These are phyloP conservation scores for Drosera spatulata DNA, from an alignment of 179 eudicot genomes.

Conservation along the genomic window DNA sequence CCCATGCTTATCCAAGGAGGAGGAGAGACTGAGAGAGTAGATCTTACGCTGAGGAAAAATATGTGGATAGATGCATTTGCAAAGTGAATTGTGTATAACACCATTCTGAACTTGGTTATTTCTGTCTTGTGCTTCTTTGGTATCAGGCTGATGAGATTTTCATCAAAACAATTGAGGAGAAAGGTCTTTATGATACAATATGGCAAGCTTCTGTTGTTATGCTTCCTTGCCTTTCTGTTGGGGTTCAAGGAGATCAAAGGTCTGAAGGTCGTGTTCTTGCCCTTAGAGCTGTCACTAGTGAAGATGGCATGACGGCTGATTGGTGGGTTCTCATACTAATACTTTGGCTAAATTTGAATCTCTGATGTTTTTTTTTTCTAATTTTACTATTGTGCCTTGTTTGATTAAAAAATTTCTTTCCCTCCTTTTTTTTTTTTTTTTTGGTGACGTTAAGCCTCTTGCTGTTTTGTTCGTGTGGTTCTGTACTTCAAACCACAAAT, in stretches of 20 bases:
- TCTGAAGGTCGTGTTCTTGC: constrained; percentile 86
- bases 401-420: background rate
- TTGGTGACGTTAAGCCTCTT: no score
- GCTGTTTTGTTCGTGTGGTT: no score
- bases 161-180: constrained; percentile 81
- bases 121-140: background rate
- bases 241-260: constrained; percentile 98
- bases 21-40: no score
- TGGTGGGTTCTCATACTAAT: constrained; percentile 31
- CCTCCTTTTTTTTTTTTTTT: no score
- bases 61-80: no score
- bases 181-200: constrained; percentile 75
- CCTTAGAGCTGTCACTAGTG: constrained; percentile 91
- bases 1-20: no score
- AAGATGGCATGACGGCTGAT: constrained; percentile 99
- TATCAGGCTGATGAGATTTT: constrained; percentile 88
- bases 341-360: background rate
- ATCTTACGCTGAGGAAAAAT: no score
- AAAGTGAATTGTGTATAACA: no score
- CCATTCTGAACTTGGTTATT: no score
- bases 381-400: background rate
- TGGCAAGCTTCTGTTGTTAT: constrained; percentile 99
- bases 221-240: constrained; percentile 71
- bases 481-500: no score
- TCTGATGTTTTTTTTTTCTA: no score